phyloP scores from a whole-genome alignment of 805 yeast genomes.

The Kodamaea kaohsiungensis region DNA sequence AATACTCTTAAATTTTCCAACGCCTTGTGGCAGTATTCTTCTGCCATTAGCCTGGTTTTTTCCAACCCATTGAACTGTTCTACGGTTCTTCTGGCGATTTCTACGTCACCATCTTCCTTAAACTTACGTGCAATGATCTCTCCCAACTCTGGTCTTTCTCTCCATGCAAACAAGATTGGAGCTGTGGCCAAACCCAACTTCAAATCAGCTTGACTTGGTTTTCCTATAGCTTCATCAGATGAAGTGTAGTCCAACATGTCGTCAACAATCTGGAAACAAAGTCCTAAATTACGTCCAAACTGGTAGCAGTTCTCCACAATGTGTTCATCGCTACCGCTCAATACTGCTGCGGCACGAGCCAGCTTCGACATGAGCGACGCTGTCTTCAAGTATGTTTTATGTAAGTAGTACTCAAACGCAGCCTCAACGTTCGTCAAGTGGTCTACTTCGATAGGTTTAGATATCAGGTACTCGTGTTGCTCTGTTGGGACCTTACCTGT shows the following conservation, averaged over 20 bases:
- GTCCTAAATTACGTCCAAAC: constrained; percentile 89
- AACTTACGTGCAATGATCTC: constrained; percentile 83
- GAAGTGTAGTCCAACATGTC: constrained; percentile 94
- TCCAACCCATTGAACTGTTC: constrained; percentile 69
- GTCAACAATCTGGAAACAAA: constrained; percentile 95
- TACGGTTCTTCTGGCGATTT: constrained; percentile 76
- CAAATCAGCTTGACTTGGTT: constrained; percentile 95
- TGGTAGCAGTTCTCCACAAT: constrained; percentile 86
- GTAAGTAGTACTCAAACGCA: constrained; percentile 94
- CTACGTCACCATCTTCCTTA: constrained; percentile 77
- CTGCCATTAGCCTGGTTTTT: constrained; percentile 75
- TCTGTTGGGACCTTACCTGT: constrained; percentile 64
- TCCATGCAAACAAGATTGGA: constrained; percentile 95
- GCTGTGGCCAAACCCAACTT: constrained; percentile 96
- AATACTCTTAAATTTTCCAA: constrained; percentile 65
- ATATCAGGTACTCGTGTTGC: constrained; percentile 58
- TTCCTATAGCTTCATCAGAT: constrained; percentile 82
- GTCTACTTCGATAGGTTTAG: constrained; percentile 41
- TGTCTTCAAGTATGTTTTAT: constrained; percentile 93
- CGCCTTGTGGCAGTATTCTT: constrained; percentile 75
- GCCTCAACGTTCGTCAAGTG: constrained; percentile 71
- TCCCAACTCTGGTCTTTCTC: constrained; percentile 80
- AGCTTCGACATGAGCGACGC: constrained; percentile 94
- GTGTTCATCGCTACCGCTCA: constrained; percentile 76
- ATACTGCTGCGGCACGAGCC: constrained; percentile 88